phyloP scores from a whole-genome alignment of 257 asterid genomes.

The Gentiana dahurica region DNA sequence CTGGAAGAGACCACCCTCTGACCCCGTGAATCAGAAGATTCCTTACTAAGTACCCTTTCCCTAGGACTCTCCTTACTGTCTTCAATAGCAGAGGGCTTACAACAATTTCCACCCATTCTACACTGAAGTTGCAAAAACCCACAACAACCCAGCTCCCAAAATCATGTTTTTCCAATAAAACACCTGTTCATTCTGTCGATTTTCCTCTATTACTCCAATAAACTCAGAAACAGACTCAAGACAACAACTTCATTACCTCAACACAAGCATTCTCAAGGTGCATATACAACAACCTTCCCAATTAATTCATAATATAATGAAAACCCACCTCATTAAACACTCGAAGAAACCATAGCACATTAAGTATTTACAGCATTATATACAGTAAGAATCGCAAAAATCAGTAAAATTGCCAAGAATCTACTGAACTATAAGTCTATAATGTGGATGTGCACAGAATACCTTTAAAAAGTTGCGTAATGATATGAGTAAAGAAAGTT shows the following conservation, averaged over 20 bases:
- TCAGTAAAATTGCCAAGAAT: constrained; percentile 13
- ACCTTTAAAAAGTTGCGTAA: constrained; percentile 16
- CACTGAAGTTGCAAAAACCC: constrained; percentile 23
- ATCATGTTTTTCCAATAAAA: constrained; percentile 20
- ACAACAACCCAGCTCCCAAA: constrained; percentile 30
- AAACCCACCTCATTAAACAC: constrained; percentile 16
- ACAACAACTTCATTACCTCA: constrained; percentile 10
- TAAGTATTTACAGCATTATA: constrained; percentile 4
- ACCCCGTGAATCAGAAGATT: constrained; percentile 34
- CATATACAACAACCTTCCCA: no score
- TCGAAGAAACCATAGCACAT: constrained; percentile 1
- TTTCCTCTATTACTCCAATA: constrained; percentile 38
- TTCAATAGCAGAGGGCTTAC: constrained; percentile 75
- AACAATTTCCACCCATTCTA: constrained; percentile 70
- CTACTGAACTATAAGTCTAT: constrained; percentile 1
- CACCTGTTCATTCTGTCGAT: constrained; percentile 17
- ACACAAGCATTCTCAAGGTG: constrained; percentile 10
- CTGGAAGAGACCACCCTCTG: constrained; percentile 48
- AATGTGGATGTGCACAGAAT: constrained; percentile 7
- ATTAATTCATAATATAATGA: constrained; percentile 8
- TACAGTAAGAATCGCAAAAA: neutral
- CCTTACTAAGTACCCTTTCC: constrained; percentile 54
- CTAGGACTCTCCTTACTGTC: constrained; percentile 65
- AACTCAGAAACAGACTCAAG: constrained; percentile 24
- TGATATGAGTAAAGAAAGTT: neutral